A percentile compares a stretch with the other conserved stretches of the same genome.
Evolutionary conservation across 768 basidiomycete genomes (phyloP).

Genomic region (Mycena floridula): DNA sequence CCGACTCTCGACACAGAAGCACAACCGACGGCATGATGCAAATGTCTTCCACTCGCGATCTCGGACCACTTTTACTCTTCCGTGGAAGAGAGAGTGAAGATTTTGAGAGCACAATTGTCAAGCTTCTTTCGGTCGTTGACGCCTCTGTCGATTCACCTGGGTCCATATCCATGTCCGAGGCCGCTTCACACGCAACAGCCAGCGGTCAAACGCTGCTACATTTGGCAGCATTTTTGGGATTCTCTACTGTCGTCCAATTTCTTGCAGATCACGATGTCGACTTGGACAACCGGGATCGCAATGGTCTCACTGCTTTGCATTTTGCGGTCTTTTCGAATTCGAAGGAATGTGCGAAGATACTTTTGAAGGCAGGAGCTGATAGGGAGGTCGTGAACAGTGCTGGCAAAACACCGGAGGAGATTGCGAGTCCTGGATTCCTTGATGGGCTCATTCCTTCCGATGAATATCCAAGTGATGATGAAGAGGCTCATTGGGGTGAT

Average conservation of each 20-base stretch:
- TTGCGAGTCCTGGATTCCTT: constrained; percentile 21
- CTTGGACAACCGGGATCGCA: constrained; percentile 78
- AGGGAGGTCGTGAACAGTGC: constrained; percentile 64
- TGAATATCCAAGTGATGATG: constrained; percentile 21
- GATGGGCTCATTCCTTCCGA: constrained; percentile 6
- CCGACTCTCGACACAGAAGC: constrained; percentile 22
- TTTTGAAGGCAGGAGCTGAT: constrained; percentile 81
- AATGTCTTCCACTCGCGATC: constrained; percentile 41
- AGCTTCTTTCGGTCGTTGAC: constrained; percentile 78
- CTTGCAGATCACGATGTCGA: constrained; percentile 70
- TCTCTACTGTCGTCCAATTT: constrained; percentile 62
- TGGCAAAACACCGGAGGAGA: constrained; percentile 66
- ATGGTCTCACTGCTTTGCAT: constrained; percentile 87
- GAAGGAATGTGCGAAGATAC: constrained; percentile 51
- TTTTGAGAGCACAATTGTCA: constrained; percentile 73
- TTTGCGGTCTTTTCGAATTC: constrained; percentile 71
- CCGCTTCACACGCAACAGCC: constrained; percentile 65
- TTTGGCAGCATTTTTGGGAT: constrained; percentile 75
- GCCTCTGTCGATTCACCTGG: constrained; percentile 45
- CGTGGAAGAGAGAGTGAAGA: constrained; percentile 49
- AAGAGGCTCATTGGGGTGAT: constrained; percentile 67
- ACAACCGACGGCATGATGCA: constrained; percentile 43
- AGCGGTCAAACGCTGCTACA: constrained; percentile 88
- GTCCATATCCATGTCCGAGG: constrained; percentile 38
- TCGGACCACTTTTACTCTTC: constrained; percentile 51